phyloP scores from a whole-genome alignment of 1,284 basidiomycete genomes.

The Athelia sp. region DNA sequence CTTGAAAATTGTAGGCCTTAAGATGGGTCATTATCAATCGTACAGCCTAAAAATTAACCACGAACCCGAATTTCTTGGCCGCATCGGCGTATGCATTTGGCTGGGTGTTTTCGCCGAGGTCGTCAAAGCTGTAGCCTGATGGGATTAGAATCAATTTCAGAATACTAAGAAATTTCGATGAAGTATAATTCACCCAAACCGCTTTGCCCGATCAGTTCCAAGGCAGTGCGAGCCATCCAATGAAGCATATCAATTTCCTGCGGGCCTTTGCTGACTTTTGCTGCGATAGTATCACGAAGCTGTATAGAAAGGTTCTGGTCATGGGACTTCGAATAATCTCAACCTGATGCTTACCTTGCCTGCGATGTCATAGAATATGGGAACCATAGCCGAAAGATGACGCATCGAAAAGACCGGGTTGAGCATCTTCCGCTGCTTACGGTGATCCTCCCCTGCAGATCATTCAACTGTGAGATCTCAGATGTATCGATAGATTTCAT shows the following conservation, averaged over 20 bases:
- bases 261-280: constrained; percentile 8
- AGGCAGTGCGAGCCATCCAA: constrained; percentile 33
- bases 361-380: constrained; percentile 31
- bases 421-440: constrained; percentile 40
- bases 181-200: not conserved
- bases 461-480: too few species aligned
- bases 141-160: not conserved
- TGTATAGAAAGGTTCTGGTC: constrained; percentile 3
- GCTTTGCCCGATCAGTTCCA: constrained; percentile 28
- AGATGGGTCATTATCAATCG: too few species aligned
- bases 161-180: too few species aligned
- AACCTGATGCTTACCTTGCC: constrained; percentile 21
- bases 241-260: constrained; percentile 33
- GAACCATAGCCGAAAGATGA: constrained; percentile 38
- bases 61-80: not conserved
- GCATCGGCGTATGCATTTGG: not conserved
- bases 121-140: constrained; percentile 1
- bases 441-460: constrained; percentile 32
- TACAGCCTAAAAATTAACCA: too few species aligned
- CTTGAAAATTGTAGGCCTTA: constrained; percentile 16
- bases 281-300: constrained; percentile 20
- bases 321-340: too few species aligned
- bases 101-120: not conserved
- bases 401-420: constrained; percentile 42
- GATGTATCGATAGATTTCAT: too few species aligned